These are phyloP conservation scores for Alopecurus myosuroides DNA, from an alignment of 176 grass and related monocot genomes.

Conservation along the genomic window DNA sequence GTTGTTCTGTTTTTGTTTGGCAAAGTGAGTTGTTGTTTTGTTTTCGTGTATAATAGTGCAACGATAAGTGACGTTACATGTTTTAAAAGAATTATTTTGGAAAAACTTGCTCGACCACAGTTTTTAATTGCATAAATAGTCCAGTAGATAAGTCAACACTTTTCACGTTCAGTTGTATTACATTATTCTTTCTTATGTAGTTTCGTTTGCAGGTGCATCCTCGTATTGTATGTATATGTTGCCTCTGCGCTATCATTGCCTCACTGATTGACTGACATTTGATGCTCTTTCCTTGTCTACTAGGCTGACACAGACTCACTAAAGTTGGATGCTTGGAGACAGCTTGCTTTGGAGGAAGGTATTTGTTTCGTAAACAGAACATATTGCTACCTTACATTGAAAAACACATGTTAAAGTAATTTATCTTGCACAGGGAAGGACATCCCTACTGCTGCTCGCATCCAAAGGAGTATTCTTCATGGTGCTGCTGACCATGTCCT, in stretches of 20 bases:
- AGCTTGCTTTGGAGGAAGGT: conserved; percentile 97
- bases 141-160: neutral
- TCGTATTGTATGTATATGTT: neutral
- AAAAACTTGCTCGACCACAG: neutral
- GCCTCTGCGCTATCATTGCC: neutral
- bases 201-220: neutral
- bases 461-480: conserved; percentile 70
- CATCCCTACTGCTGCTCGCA: conserved; percentile 41
- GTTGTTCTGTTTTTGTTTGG: neutral
- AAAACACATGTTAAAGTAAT: conserved; percentile 4
- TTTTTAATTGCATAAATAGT: neutral
- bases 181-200: neutral
- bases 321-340: conserved; percentile 92
- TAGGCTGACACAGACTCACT: conserved; percentile 73
- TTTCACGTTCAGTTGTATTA: neutral
- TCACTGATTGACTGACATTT: neutral
- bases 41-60: conserved; percentile 2
- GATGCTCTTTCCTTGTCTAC: neutral
- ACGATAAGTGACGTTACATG: neutral
- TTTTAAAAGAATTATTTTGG: neutral
- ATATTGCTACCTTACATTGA: conserved; percentile 6
- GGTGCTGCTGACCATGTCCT: conserved; percentile 84
- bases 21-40: conserved; percentile 30
- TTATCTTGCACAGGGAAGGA: conserved; percentile 60
- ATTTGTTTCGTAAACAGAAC: neutral